Base-by-base conservation (phyloP, 768 basidiomycete genomes). In the Mycena indigotica region DNA sequence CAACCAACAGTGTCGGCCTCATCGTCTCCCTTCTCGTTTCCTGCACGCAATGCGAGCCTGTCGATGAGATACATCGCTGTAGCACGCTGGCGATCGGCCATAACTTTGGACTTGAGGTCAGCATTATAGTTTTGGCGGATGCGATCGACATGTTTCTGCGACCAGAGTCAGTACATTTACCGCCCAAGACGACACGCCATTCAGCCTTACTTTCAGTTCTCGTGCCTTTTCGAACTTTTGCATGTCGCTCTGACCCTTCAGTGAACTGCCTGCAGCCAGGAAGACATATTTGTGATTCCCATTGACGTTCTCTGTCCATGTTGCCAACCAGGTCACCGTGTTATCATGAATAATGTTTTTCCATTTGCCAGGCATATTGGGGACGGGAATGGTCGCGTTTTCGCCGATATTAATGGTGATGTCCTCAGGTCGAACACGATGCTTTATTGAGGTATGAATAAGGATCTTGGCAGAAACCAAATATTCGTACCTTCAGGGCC, bases 41-140 rank as follows among this genome's bases (percentile, higher is more conserved):
- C 97, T 46, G 95, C 95, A 81, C 97, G 92, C 71, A 99, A 89
- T 30, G 97, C 97, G 30, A 98, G 82, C 68, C 86, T 86, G 74
- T 99, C 97, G 67, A 99, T 98, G 75, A 99, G 93, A 73, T 99
- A 99, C 88, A 99, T 91, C 16, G 97, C 91, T 1, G 96, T 98
- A n/a, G 97, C 97, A 24, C 96, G 88, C 73, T 98, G 96, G 29
- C 97, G 88, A 62, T 93, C 89, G 10, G 88, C 90, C 91, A 94
- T 98, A 57, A 94, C 84, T 72, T 97, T 98, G 52, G 83, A 87
- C 75, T 84, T 92, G 54, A 98, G 77, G 56, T 97, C 93, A 19
- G 73, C 77, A 6, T 80, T 85, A 71, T 99, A 99, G 69, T 97
- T 94, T 61, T 86, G 75, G 45, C 97, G 91, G 61, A 99, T 96